Percentiles rank a stretch among this genome's conserved stretches.
Conservation (phyloP, 2,329 filamentous ascomycete species). For the Aplosporella prunicola region DNA sequence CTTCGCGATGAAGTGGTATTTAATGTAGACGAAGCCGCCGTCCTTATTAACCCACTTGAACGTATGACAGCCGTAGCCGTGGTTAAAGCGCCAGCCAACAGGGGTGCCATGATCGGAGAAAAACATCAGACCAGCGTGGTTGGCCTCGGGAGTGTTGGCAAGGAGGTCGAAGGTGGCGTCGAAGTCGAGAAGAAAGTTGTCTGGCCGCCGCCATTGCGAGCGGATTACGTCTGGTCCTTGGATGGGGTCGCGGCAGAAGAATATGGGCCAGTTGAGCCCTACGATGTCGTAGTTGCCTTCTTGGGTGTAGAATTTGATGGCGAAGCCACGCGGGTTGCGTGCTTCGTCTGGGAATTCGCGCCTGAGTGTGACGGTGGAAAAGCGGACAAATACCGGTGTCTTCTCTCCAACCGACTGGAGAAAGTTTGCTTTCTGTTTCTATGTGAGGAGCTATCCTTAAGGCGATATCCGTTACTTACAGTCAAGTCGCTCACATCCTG, state of each 20-base stretch:
- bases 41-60: constrained; percentile 41
- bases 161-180: constrained; percentile 42
- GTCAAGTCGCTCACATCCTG: constrained; percentile 28
- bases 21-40: constrained; percentile 43
- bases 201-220: constrained; percentile 38
- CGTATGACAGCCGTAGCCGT: constrained; percentile 38
- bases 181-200: constrained; percentile 41
- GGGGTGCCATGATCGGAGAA: constrained; percentile 44
- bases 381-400: constrained; percentile 36
- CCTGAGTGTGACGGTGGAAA: constrained; percentile 37
- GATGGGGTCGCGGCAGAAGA: constrained; percentile 42
- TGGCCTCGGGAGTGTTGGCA: constrained; percentile 40
- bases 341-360: constrained; percentile 37
- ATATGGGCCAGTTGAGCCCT: constrained; percentile 40
- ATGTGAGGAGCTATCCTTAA: neutral
- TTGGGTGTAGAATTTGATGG: constrained; percentile 41
- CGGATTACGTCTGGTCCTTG: constrained; percentile 40
- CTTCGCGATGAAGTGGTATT: constrained; percentile 41
- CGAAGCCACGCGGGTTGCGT: constrained; percentile 41
- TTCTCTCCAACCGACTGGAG: constrained; percentile 31
- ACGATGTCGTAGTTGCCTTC: constrained; percentile 44
- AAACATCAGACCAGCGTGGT: constrained; percentile 42
- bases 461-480: constrained; percentile 13
- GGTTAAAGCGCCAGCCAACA: constrained; percentile 33
- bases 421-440: constrained; percentile 31